A percentile compares a stretch with the other conserved stretches of the same genome.
phyloP scores from a whole-genome alignment of 805 yeast species.

The Suhomyces pyralidae region DNA sequence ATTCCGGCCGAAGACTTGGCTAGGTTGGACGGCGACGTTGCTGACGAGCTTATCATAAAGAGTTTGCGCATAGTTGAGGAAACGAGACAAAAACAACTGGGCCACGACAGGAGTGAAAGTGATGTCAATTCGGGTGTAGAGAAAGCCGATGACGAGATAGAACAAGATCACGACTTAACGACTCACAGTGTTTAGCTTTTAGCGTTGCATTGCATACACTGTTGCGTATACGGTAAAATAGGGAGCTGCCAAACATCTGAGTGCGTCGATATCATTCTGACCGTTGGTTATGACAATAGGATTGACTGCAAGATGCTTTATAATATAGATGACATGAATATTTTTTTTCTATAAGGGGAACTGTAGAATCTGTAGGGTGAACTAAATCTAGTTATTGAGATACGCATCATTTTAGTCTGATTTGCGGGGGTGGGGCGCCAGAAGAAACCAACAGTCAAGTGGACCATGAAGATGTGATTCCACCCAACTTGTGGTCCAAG shows the following conservation, averaged over 20 bases:
- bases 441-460: not conserved
- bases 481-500: not conserved
- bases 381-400: not conserved
- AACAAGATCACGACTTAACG: not conserved
- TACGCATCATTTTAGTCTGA: not conserved
- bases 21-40: slow-evolving; percentile 64
- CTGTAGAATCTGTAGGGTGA: not conserved
- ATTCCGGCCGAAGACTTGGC: slow-evolving; percentile 61
- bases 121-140: not conserved
- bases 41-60: slow-evolving; percentile 52
- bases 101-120: not conserved
- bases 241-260: not conserved
- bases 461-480: not conserved
- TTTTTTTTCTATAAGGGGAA: not conserved
- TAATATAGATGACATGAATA: not conserved
- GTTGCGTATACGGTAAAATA: not conserved
- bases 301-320: not conserved
- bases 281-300: not conserved
- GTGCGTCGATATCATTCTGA: not conserved
- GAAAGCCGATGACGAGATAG: not conserved
- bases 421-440: not conserved
- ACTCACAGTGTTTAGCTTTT: not conserved
- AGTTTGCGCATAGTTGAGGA: slow-evolving; percentile 32
- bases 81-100: not conserved
- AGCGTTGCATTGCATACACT: not conserved